Conservation (phyloP, 139 green algal species). For the Zygnema cylindricum region DNA sequence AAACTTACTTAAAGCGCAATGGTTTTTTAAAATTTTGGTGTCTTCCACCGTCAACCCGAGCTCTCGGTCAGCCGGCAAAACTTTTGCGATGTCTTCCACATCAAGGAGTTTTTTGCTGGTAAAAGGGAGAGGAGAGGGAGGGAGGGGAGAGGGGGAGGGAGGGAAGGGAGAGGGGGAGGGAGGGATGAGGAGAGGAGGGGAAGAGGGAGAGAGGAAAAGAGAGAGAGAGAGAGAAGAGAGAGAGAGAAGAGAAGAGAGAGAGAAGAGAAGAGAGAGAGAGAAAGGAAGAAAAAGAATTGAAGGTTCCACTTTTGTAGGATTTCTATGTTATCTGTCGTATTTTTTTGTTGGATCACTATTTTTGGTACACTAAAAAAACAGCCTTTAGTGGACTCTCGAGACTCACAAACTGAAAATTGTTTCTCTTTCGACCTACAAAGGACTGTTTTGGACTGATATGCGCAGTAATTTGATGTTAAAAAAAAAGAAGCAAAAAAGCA, state of each 20-base stretch:
- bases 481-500: no score
- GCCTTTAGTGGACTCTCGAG: no score
- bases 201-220: not conserved
- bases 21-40: slow-evolving; percentile 32
- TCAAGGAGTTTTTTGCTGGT: slow-evolving; percentile 52
- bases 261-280: not conserved
- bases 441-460: no score
- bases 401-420: no score
- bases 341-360: no score
- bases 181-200: not conserved
- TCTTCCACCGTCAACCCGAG: slow-evolving; percentile 45
- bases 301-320: no score
- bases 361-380: no score
- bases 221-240: not conserved
- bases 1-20: slow-evolving; percentile 24
- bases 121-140: not conserved
- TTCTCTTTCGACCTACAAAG: no score
- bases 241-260: not conserved
- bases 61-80: slow-evolving; percentile 24
- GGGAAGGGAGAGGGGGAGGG: not conserved
- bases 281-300: not conserved
- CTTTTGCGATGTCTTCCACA: slow-evolving; percentile 20
- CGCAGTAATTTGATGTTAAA: no score
- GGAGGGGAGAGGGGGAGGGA: not conserved
- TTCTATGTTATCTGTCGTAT: no score